These are phyloP conservation scores for Nemania sp. DNA, from an alignment of 2,329 filamentous ascomycete species.

Conservation along the genomic window DNA sequence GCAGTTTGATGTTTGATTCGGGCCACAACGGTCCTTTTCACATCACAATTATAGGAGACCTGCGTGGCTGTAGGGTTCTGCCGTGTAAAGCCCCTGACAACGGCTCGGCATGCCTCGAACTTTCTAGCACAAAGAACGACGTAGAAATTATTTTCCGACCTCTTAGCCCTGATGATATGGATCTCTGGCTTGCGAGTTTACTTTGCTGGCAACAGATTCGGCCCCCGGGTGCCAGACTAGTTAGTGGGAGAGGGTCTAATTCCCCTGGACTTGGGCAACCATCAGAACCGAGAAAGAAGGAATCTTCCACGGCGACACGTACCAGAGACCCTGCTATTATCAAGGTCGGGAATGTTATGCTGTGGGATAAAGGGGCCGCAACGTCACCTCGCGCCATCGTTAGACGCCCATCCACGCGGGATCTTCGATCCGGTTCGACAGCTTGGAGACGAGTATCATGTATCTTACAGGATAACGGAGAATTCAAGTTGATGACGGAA, in stretches of 20 bases:
- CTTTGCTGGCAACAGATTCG: constrained; percentile 84
- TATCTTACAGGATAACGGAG: constrained; percentile 93
- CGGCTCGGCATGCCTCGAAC: constrained; percentile 64
- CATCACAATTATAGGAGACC: constrained; percentile 75
- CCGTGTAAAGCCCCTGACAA: constrained; percentile 62
- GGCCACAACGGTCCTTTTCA: constrained; percentile 74
- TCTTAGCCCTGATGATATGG: constrained; percentile 72
- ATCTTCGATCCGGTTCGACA: constrained; percentile 64
- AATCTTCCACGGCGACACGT: constrained; percentile 53
- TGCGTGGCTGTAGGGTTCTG: constrained; percentile 78
- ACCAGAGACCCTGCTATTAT: constrained; percentile 84
- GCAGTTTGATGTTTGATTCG: constrained; percentile 79
- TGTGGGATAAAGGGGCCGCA: constrained; percentile 84
- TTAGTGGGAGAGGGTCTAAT: constrained; percentile 56
- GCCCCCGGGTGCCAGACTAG: constrained; percentile 67
- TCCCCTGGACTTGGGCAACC: constrained; percentile 56
- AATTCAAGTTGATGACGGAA: constrained; percentile 90
- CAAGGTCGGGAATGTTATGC: constrained; percentile 90
- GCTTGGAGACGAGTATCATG: constrained; percentile 92
- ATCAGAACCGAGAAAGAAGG: constrained; percentile 59
- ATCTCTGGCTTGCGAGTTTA: constrained; percentile 83
- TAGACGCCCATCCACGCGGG: constrained; percentile 68
- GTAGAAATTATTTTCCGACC: constrained; percentile 75
- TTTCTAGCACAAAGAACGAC: constrained; percentile 65
- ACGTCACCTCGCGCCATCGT: constrained; percentile 67